Conservation (phyloP, 2,329 filamentous ascomycete genomes). For the Aspergillus arachidicola region DNA sequence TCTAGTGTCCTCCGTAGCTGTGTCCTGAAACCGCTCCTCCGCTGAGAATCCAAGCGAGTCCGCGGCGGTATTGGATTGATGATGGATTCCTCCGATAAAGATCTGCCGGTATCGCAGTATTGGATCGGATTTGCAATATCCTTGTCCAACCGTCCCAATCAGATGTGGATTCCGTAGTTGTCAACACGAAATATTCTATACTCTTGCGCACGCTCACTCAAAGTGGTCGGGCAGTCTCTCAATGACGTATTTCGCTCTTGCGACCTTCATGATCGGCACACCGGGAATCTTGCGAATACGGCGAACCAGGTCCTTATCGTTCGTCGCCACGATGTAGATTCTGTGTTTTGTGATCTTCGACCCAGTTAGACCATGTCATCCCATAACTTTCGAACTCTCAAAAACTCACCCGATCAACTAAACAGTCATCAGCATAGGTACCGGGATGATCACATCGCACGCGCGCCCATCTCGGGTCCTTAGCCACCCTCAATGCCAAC, state of each 20-base stretch:
- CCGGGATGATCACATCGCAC: slow-evolving; percentile 90
- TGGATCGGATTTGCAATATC: not conserved
- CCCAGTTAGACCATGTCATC: not conserved
- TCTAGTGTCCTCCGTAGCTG: not conserved
- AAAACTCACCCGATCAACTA: slow-evolving; percentile 64
- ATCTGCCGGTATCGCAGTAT: slow-evolving; percentile 1
- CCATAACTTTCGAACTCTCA: not conserved
- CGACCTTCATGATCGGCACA: slow-evolving; percentile 72
- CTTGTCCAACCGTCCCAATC: not conserved
- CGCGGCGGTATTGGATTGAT: not conserved
- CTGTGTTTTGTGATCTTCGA: slow-evolving; percentile 61
- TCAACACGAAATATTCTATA: not conserved
- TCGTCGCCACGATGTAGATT: slow-evolving; percentile 76
- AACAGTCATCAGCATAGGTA: slow-evolving; percentile 83
- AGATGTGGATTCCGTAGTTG: not conserved
- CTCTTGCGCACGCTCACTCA: slow-evolving; percentile 44
- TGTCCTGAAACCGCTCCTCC: not conserved
- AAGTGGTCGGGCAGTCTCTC: slow-evolving; percentile 86
- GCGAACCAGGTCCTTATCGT: slow-evolving; percentile 75
- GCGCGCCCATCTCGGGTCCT: slow-evolving; percentile 86
- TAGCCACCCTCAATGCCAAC: slow-evolving; percentile 79
- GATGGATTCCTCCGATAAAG: not conserved
- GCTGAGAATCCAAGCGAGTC: not conserved
- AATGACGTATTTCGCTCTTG: slow-evolving; percentile 89
- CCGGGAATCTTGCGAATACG: slow-evolving; percentile 80